phyloP scores from a whole-genome alignment of 2,329 filamentous ascomycete genomes.

The Aspergillus pseudoterreus region DNA sequence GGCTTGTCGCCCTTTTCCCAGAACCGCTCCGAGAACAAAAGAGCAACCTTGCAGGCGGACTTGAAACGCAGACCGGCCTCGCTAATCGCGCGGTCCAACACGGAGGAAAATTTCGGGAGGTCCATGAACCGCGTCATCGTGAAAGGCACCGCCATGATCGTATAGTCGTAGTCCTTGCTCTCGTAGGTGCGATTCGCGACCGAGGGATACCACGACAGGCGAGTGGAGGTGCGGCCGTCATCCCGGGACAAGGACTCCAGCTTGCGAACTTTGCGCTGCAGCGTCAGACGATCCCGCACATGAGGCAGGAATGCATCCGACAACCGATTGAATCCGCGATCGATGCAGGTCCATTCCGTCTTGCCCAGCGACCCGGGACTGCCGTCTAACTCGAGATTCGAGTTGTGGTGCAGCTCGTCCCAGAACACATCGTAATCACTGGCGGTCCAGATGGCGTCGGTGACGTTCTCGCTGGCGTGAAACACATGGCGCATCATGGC shows the following conservation, averaged over 20 bases:
- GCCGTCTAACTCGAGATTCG: slow-evolving; percentile 30
- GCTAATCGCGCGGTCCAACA: slow-evolving; percentile 20
- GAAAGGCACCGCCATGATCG: slow-evolving; percentile 37
- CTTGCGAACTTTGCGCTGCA: slow-evolving; percentile 23
- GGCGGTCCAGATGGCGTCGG: slow-evolving; percentile 32
- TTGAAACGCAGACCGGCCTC: slow-evolving; percentile 28
- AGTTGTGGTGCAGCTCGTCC: slow-evolving; percentile 33
- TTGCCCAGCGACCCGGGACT: slow-evolving; percentile 20
- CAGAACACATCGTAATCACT: slow-evolving; percentile 33
- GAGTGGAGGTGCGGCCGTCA: slow-evolving; percentile 9
- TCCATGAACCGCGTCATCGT: slow-evolving; percentile 39
- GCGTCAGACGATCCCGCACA: slow-evolving; percentile 20
- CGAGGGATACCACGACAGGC: slow-evolving; percentile 22
- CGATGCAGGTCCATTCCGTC: slow-evolving; percentile 27
- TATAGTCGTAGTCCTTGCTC: slow-evolving; percentile 36
- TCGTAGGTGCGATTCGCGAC: slow-evolving; percentile 20
- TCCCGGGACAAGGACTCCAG: slow-evolving; percentile 13
- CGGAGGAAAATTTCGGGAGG: slow-evolving; percentile 31
- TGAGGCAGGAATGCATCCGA: slow-evolving; percentile 35
- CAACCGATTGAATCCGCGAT: slow-evolving; percentile 34
- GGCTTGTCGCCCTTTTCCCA: slow-evolving; percentile 29
- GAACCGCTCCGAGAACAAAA: slow-evolving; percentile 30
- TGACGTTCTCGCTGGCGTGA: slow-evolving; percentile 34
- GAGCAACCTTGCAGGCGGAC: slow-evolving; percentile 31
- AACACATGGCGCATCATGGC: slow-evolving; percentile 31